Conservation (phyloP, 352 stramenopile genomes). For the Hyaloperonospora arabidopsidis region DNA sequence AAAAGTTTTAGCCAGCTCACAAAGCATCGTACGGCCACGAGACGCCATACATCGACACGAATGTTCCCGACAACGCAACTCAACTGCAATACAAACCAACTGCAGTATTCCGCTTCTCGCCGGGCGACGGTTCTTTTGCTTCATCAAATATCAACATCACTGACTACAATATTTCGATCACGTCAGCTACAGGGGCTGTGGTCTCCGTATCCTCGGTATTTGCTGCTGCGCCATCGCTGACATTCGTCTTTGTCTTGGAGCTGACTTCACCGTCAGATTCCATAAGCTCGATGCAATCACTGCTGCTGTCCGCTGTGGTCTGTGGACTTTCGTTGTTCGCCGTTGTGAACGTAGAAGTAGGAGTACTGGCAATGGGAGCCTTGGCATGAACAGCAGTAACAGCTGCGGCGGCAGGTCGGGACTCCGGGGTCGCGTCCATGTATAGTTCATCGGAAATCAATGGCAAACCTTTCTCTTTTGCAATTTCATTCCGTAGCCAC, state of each 20-base stretch:
- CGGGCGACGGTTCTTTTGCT: no score
- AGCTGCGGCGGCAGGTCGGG: neutral
- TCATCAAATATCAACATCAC: no score
- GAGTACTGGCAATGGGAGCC: slow-evolving; percentile 3
- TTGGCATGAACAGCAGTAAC: slow-evolving; percentile 5
- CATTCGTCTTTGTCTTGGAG: slow-evolving; percentile 10
- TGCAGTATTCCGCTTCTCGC: no score
- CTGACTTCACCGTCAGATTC: slow-evolving; percentile 42
- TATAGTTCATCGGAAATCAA: slow-evolving; percentile 6
- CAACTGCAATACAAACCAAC: no score
- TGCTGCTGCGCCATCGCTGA: slow-evolving; percentile 3
- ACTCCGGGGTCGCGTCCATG: neutral
- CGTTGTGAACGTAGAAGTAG: slow-evolving; percentile 3
- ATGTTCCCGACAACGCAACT: no score
- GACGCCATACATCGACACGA: no score
- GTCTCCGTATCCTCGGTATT: neutral
- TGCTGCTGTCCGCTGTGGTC: slow-evolving; percentile 31
- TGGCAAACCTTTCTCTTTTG: slow-evolving; percentile 39
- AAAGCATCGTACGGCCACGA: no score
- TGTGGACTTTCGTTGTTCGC: slow-evolving; percentile 16
- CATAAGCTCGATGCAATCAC: slow-evolving; percentile 50
- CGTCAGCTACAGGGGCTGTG: slow-evolving; percentile 20
- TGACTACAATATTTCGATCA: slow-evolving; percentile 38
- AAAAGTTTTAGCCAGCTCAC: no score
- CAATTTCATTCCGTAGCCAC: slow-evolving; percentile 69